These are phyloP conservation scores for Fusarium sp. DNA, from an alignment of 2,329 filamentous ascomycete species.

Conservation along the genomic window DNA sequence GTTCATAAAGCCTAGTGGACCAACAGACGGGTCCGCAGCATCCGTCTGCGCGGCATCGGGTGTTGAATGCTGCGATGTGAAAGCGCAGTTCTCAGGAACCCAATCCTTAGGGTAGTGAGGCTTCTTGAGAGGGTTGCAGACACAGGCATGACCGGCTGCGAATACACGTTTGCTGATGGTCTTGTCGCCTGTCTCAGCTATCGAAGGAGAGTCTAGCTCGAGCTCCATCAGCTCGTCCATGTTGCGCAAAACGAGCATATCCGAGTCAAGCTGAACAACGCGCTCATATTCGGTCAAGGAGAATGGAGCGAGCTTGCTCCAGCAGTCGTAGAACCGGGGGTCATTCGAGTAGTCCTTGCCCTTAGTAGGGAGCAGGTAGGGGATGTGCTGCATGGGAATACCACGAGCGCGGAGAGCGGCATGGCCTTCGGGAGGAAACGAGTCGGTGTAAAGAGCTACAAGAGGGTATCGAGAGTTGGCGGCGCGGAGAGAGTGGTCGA, in stretches of 20 bases:
- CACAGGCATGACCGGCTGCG: constrained; percentile 85
- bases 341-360: constrained; percentile 80
- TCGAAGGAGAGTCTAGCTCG: constrained; percentile 68
- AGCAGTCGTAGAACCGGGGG: constrained; percentile 89
- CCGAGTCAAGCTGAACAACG: constrained; percentile 86
- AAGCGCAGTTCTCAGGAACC: constrained; percentile 69
- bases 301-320: constrained; percentile 88
- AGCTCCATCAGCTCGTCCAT: constrained; percentile 96
- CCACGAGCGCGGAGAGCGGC: constrained; percentile 76
- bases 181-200: constrained; percentile 43
- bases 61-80: constrained; percentile 65
- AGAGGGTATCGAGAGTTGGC: constrained; percentile 79
- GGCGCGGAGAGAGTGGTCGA: constrained; percentile 80
- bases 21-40: constrained; percentile 59
- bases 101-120: constrained; percentile 83
- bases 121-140: constrained; percentile 85
- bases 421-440: constrained; percentile 77
- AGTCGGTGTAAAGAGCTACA: constrained; percentile 84
- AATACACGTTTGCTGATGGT: constrained; percentile 72
- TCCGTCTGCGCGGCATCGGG: constrained; percentile 62
- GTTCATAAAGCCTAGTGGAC: constrained; percentile 64
- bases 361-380: constrained; percentile 77
- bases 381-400: constrained; percentile 78
- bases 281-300: constrained; percentile 81
- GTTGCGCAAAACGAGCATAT: constrained; percentile 86